Percentiles rank a stretch among this genome's conserved stretches.
phyloP scores from a whole-genome alignment of 192 early-diverging fungal species.

The Backusella australiensis region DNA sequence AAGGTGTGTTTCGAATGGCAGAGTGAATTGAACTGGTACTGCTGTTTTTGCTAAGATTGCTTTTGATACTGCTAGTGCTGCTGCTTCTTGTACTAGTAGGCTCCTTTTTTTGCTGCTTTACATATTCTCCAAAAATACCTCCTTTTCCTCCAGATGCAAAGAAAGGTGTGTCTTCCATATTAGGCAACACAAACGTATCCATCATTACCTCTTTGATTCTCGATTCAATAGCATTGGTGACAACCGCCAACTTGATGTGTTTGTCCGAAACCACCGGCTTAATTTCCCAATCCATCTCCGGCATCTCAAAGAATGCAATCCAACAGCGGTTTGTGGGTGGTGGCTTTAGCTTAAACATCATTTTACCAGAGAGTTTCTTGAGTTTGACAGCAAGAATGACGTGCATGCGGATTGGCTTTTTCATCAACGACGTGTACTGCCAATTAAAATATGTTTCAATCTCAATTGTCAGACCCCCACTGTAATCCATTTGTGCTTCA shows the following conservation, averaged over 20 bases:
- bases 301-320: slow-evolving; percentile 83
- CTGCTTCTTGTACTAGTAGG: not conserved
- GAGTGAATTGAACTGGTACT: not conserved
- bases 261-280: slow-evolving; percentile 84
- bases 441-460: slow-evolving; percentile 57
- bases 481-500: slow-evolving; percentile 82
- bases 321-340: slow-evolving; percentile 84
- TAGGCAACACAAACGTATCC: slow-evolving; percentile 80
- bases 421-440: slow-evolving; percentile 40
- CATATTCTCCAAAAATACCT: slow-evolving; percentile 46
- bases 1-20: not conserved
- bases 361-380: slow-evolving; percentile 68
- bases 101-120: not conserved
- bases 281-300: slow-evolving; percentile 68
- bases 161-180: slow-evolving; percentile 88
- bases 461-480: slow-evolving; percentile 74
- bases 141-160: slow-evolving; percentile 60
- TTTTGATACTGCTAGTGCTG: not conserved
- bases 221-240: slow-evolving; percentile 81
- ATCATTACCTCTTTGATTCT: slow-evolving; percentile 81
- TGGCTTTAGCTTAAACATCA: slow-evolving; percentile 78
- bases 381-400: slow-evolving; percentile 80
- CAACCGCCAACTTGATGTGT: slow-evolving; percentile 68
- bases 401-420: slow-evolving; percentile 63
- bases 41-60: not conserved